Evolutionary conservation across 2,329 filamentous ascomycete species (phyloP).

Genomic region (Diaporthe sp.): DNA sequence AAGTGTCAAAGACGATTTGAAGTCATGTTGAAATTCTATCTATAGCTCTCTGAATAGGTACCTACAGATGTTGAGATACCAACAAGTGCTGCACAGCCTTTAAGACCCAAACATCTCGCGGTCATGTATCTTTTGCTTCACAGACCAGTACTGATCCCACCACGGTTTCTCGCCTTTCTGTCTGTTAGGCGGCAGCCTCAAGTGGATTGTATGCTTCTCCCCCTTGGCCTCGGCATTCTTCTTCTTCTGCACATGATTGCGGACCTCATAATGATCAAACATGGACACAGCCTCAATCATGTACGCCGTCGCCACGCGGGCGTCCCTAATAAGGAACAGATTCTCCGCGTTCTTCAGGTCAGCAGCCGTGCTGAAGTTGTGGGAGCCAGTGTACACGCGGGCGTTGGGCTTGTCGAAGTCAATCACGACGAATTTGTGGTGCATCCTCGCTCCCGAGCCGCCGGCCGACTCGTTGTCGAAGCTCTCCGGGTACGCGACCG

Average conservation of each 20-base stretch:
- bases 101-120: conserved; percentile 41
- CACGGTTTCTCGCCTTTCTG: conserved; percentile 39
- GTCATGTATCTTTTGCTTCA: conserved; percentile 40
- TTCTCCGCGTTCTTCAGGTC: conserved; percentile 42
- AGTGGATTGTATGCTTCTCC: conserved; percentile 37
- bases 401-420: conserved; percentile 43
- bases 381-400: conserved; percentile 43
- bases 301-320: conserved; percentile 41
- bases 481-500: conserved; percentile 41
- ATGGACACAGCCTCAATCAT: conserved; percentile 44
- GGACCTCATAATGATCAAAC: conserved; percentile 43
- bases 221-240: conserved; percentile 39
- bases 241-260: conserved; percentile 38
- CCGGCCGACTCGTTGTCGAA: conserved; percentile 41
- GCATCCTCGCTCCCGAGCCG: conserved; percentile 41
- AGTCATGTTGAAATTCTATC: not conserved
- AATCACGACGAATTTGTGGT: conserved; percentile 44
- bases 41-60: not conserved
- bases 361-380: conserved; percentile 42
- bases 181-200: conserved; percentile 38
- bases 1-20: not conserved
- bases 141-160: conserved; percentile 44
- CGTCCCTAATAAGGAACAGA: conserved; percentile 41
- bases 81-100: not conserved
- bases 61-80: not conserved